Conservation (phyloP, 2,329 filamentous ascomycete genomes). For the Arthroderma sp. region DNA sequence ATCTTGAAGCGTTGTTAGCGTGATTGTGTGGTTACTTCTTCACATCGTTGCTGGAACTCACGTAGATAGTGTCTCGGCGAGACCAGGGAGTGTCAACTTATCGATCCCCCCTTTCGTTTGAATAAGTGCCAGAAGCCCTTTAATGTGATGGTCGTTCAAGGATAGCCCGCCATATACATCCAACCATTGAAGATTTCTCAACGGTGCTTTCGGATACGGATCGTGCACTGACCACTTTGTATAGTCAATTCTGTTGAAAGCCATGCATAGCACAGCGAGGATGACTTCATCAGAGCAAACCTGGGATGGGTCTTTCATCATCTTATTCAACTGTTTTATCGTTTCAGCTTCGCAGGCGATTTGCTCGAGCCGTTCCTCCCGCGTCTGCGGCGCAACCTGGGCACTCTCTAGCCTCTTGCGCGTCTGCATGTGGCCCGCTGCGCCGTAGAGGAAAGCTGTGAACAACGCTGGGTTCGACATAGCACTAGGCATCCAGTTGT, state of each 20-base stretch:
- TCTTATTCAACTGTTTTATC: conserved; percentile 16
- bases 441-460: conserved; percentile 12
- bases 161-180: conserved; percentile 16
- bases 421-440: conserved; percentile 12
- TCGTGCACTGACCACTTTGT: conserved; percentile 8
- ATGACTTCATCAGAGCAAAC: conserved; percentile 17
- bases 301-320: conserved; percentile 12
- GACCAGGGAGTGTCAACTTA: conserved; percentile 23
- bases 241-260: conserved; percentile 16
- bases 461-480: conserved; percentile 10
- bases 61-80: conserved; percentile 27
- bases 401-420: conserved; percentile 9
- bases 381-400: conserved; percentile 9
- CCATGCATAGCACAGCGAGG: conserved; percentile 16
- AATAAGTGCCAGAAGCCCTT: conserved; percentile 17
- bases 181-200: conserved; percentile 16
- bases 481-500: conserved; percentile 11
- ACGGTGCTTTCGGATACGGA: conserved; percentile 15
- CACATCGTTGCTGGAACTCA: conserved; percentile 12
- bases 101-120: conserved; percentile 24
- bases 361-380: conserved; percentile 11
- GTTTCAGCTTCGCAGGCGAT: conserved; percentile 14
- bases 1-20: conserved; percentile 7
- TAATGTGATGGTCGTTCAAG: conserved; percentile 15
- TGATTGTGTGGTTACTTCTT: too few species aligned